Evolutionary conservation across 176 grass and related monocot genomes (phyloP).

Genomic region (Oryza meridionalis): DNA sequence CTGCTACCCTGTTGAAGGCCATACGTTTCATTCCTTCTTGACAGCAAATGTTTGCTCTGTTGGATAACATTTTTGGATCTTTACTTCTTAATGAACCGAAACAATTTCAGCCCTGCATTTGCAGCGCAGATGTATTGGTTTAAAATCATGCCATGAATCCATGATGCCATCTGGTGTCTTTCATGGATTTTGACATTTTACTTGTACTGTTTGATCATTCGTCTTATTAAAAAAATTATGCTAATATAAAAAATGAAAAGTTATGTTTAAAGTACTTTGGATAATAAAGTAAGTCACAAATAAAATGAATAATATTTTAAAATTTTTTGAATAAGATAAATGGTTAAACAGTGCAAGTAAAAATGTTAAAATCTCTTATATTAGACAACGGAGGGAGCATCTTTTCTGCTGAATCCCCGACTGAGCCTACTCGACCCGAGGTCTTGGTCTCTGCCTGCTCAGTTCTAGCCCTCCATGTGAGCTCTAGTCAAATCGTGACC

Average conservation of each 20-base stretch:
- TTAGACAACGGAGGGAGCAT: too few species aligned
- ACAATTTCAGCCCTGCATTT: slow-evolving; percentile 4
- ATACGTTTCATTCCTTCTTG: neutral
- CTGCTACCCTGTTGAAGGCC: slow-evolving; percentile 5
- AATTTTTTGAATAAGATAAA: too few species aligned
- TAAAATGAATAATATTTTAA: too few species aligned
- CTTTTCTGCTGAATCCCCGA: neutral
- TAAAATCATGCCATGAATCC: neutral
- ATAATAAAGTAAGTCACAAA: too few species aligned
- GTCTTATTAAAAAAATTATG: too few species aligned
- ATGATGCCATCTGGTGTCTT: slow-evolving; percentile 1
- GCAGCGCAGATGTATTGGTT: neutral
- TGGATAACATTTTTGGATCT: neutral
- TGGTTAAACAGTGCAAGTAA: too few species aligned
- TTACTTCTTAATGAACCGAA: slow-evolving; percentile 13
- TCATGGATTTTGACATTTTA: neutral
- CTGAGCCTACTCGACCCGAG: neutral
- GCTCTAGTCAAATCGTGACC: neutral
- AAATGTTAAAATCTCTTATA: too few species aligned
- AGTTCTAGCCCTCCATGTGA: neutral
- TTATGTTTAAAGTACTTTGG: too few species aligned
- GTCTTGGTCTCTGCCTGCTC: neutral
- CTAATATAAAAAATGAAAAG: too few species aligned
- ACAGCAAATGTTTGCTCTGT: slow-evolving; percentile 31
- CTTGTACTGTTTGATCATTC: too few species aligned